Base-by-base conservation (phyloP, 2,329 filamentous ascomycete genomes). In the Zymoseptoria tritici region DNA sequence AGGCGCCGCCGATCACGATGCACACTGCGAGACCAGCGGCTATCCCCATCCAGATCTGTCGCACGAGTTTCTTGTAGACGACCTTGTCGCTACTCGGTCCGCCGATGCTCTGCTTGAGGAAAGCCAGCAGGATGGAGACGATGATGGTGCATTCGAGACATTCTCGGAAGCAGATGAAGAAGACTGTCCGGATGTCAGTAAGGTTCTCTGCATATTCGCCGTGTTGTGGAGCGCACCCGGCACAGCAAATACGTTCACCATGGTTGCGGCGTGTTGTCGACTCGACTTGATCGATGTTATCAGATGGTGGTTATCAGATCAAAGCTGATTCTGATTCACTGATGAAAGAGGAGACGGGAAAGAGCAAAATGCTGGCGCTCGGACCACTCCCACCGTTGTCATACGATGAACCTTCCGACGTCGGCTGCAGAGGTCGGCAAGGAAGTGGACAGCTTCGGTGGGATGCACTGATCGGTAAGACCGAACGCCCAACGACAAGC, bases 131-230 rank as follows among this genome's bases (percentile, higher is more conserved):
- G n/a, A 96, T 88, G 0, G 91, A 93, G 63, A 95, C 85, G 67
- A 96, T 89, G 70, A 96, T 91, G 69, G 83, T 86, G 0, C 88
- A 89, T 78, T 96, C 91, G 54, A 96, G 79, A 50, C 85, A 85
- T 77, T 96, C 91, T 71, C 91, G 86, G 73, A 96, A 94, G 76
- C 90, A 86, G 73, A 96, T 89, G 78, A 96, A 92, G 78, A 96
- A 96, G 58, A 96, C 84, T 80, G 62, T 19, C 49, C 9, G 24
- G 9, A 22, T 56, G 53, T 61, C 56, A 60, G 56, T 42, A 21
- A 29, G 20, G 11, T 46, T 5, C 26, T 49, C 56, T 63, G 56
- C 59, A 52, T 42, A 24, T 21, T 36, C 22, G 16, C 52, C 20
- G 29, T 26, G 11, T 11, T 7, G n/a, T 13, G 8, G 21, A 11